Evolutionary conservation across 2,329 filamentous ascomycete genomes (phyloP), one percentile per base, ranked within the genome.

Genomic region (Aspergillus thermomutatus): DNA sequence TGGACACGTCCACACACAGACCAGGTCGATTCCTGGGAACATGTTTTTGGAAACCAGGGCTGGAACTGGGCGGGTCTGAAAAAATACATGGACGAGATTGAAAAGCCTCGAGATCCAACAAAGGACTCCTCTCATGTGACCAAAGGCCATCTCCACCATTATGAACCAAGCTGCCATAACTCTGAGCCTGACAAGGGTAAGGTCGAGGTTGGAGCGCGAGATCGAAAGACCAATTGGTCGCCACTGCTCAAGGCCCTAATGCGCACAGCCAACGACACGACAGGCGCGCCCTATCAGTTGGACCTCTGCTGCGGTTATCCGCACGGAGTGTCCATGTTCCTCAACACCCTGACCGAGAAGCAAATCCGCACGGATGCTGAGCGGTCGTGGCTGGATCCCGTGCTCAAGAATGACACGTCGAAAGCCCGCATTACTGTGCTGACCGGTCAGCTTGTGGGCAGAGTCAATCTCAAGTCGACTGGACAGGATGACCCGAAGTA

Each of bases 41-140:
- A 68, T 25, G 68, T 71, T 6, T 69, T 82, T 3, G 80, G 78
- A 0, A 79, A 76, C 41, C 59, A 72, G 0, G 78, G 75, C 1
- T 81, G 76, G 75, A 74, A 71, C 34, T 82, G 78, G 77, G 67
- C 74, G 1, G 71, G 64, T 40, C 60, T 83, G 3, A 55, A 80
- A 3, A 74, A 73, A 0, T 82, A 82, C 57, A 82, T 82, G 64
- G 69, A 73, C 41, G 79, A 80, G 69, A 68, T 56, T 3, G 68
- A 71, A 50, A 10, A 9, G 3, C 26, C 53, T 7, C 65, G 66
- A 23, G 10, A 41, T 8, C 68, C 27, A 28, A 28, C 68, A 1
- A 67, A 43, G 21, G 49, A 55, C 4, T 52, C 41, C 4, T 52
- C 41, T 8, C 55, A 68, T 34, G 55, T 65, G 25, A 59, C 53